Evolutionary conservation across 179 eudicot genomes (phyloP), one percentile per base, ranked within the genome.

Genomic region (Silene noctiflora): DNA sequence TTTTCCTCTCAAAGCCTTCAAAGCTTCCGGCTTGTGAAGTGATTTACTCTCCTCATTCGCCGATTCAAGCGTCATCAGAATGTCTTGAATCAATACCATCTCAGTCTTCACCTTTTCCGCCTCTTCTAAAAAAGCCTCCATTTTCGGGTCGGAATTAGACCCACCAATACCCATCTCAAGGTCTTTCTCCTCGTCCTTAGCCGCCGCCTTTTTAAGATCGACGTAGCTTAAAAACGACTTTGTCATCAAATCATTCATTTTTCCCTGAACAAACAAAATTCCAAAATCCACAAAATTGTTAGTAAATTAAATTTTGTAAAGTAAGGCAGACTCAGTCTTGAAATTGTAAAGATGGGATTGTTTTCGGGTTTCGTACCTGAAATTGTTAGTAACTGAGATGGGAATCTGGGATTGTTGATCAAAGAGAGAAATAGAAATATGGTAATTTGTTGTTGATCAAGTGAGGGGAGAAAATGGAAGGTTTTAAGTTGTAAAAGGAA

Each of bases 221-320:
- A 89, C 89, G 56, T 94, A 94, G 91, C 86, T 92, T 33, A 86
- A 67, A 78, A 90, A 94, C 4, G 98, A 94, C 65, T 94, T 94
- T 58, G 98, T 94, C 98, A 94, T 92, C 35, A 94, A 75, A 60
- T 94, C 90, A 73, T 94, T 94, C 98, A 94, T 94, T 53, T 84
- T 91, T 48, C 42, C 8, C 42, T 35, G 42, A 1, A 6, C 7
- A 35, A 0, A 35, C 9, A 7, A 35, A 35, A 35, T 35, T 35
- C 5, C 29, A 27, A 27, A 27, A 27, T 2, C 29, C 9, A 48
- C 56, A 11, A 48, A 48, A 48, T 48, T 48, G 42, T 35, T 48
- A 0, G 56, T 10, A 1, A 27, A 27, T 27, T 27, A 27, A n/a
- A n/a, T n/a, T n/a, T n/a, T n/a, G 1, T 27, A 2, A 27, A 27